Evolutionary conservation across 2,329 filamentous ascomycete species (phyloP), one percentile per base, ranked within the genome.

Genomic region (Hymenoscyphus albidus): DNA sequence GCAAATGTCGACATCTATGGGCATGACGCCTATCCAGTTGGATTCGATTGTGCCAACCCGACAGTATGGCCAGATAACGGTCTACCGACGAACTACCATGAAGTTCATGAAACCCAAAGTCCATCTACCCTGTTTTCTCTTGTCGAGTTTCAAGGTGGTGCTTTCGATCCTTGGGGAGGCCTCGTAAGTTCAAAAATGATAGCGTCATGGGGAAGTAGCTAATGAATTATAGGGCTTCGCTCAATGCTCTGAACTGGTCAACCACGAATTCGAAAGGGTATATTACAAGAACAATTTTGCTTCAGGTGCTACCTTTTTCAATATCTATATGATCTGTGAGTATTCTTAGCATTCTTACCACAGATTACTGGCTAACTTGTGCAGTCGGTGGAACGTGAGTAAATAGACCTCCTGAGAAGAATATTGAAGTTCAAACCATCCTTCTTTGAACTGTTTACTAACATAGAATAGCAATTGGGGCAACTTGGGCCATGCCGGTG

Each of bases 261-360:
- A 90, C 67, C 80, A 87, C n/a, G 88, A 93, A 69, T 92, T 92
- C 67, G 86, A 90, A 66, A 80, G 90, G 16, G 87, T 95, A 0
- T 92, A 93, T 73, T 91, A 92, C 76, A 94, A 93, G 80, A 91
- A 92, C 69, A 81, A 87, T 61, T 84, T 88, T 61, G 85, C 85
- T 44, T 84, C 88, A 16, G 88, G 86, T 0, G 83, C 88, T 2
- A 86, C 84, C 0, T 84, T 94, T 7, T 79, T 92, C 64, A 93
- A 88, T 69, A 72, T 92, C 0, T 93, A 93, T 74, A 93, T 93
- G 91, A 86, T 87, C 73, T 69, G 75, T 66, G 5, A 65, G 69
- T 68, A 22, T 40, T 51, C 1, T 38, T 31, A 27, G 5, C 31
- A 7, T 9, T 39, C 7, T 54, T 27, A 66, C 54, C 40, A 1